Evolutionary conservation across 768 basidiomycete genomes (phyloP), one percentile per base, ranked within the genome.

Genomic region (Psilocybe tampanensis): DNA sequence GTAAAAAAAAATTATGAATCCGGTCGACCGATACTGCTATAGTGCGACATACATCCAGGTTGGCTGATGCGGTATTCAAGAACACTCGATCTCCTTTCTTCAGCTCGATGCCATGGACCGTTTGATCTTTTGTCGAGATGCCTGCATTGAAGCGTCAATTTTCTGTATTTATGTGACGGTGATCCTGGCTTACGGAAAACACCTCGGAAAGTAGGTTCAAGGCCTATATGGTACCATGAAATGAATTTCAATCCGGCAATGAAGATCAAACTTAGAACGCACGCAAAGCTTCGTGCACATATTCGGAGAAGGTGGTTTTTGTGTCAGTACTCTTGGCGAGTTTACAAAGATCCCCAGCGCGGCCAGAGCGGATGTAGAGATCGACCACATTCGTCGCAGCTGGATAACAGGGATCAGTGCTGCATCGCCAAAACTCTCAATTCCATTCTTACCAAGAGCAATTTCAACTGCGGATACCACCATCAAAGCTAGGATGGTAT

Each of bases 121-220:
- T 63, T 29, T 78, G 74, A 36, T 84, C 77, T 47, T 75, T 75
- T 45, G 78, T 68, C 0, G 82, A 79, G 54, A 81, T 68, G 49
- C 85, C 85, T 70, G 39, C 17, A 49, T 79, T 44, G 34, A 17
- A 54, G 13, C 47, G 54, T 23, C 36, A 49, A 36, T 45, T 23
- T 33, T 12, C 29, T 47, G 42, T 23, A n/a, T 18, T 55, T 8
- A 8, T n/a, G 21, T 1, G 53, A 23, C 23, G 8, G 3, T 29
- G 4, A 9, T 29, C 29, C 29, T 29, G 4, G 26, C 82, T 61
- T 65, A 84, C 88, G 88, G 64, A 81, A 86, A 29, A 83, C 81
- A 53, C 91, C 90, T 52, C 78, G 80, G 76, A 92, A 86, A 2
- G 86, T 80, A 9, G 91, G 89, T 43, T 88, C 86, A 47, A 90